phyloP scores from a whole-genome alignment of 257 asterid species.

The Plantago ovata region DNA sequence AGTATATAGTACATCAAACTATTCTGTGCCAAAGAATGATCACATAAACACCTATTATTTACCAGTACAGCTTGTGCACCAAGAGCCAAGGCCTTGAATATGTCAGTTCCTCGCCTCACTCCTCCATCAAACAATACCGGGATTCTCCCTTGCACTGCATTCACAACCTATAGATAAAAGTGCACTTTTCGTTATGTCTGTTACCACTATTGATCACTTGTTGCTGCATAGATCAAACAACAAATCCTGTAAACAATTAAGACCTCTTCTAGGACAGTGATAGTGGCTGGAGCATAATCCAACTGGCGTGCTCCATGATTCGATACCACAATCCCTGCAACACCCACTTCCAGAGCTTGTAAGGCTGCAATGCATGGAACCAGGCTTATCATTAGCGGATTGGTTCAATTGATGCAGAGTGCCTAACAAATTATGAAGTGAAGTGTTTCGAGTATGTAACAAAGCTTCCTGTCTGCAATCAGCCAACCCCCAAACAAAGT shows the following conservation, averaged over 20 bases:
- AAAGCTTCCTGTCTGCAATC: too few species aligned
- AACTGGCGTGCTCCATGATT: constrained; percentile 73
- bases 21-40: neutral
- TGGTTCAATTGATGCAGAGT: neutral
- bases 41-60: neutral
- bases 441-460: too few species aligned
- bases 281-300: constrained; percentile 56
- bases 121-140: constrained; percentile 67
- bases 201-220: neutral
- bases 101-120: constrained; percentile 62
- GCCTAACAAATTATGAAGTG: too few species aligned
- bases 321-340: constrained; percentile 51
- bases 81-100: constrained; percentile 70
- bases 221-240: neutral
- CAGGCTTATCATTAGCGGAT: neutral
- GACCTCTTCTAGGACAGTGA: constrained; percentile 69
- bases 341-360: constrained; percentile 57
- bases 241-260: neutral
- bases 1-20: neutral
- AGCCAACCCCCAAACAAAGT: too few species aligned
- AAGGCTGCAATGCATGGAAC: constrained; percentile 35
- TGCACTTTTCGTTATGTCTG: neutral
- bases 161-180: constrained; percentile 37
- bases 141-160: constrained; percentile 53
- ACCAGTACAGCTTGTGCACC: constrained; percentile 71